Evolutionary conservation across 139 green algal species (phyloP), one percentile per base, ranked within the genome.

Genomic region (Tetradesmus obliquus): DNA sequence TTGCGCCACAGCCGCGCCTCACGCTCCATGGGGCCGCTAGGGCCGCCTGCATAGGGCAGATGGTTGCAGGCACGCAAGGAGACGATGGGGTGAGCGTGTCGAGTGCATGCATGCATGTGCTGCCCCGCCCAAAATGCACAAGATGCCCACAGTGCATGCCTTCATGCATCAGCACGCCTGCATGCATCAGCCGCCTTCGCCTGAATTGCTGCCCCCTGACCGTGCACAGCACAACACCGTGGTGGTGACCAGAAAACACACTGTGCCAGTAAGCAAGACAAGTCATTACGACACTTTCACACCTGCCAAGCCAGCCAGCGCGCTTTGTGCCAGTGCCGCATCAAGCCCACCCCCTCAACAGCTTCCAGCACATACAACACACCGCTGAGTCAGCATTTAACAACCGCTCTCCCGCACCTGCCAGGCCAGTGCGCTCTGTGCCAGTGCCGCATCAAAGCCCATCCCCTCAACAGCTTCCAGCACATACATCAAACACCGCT

Each of bases 381-480:
- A 45, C 32, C 32, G 32, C 32, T 45, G 32, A 45, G 32, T 45
- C 32, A 45, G 32, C 32, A 45, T 45, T 45, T 45, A 45, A 45
- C 32, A 45, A 45, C 32, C 32, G 32, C 32, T 45, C 32, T 45
- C 72, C 5, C n/a, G 15, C 22, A 82, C 76, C 76, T 82, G 85
- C n/a, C 6, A 51, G 5, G 22, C 60, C n/a, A 89, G 15, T 80
- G 79, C 22, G 62, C 86, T 55, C 91, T 92, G 90, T 91, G 94
- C 62, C 92, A 82, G 54, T 66, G 84, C 51, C 12, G 88, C 93
- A 5, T 93, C 92, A 93, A 45, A 96, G 22, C 94, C 97, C 1
- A 87, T 91, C 2, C 95, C 94, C 53, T 96, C 93, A n/a, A 99
- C 88, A 0, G 95, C 94, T 55, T 92, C 93, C 12, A 99, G 92